Conservation (phyloP, 73 alveolate genomes). For the Paramecium octaurelia region DNA sequence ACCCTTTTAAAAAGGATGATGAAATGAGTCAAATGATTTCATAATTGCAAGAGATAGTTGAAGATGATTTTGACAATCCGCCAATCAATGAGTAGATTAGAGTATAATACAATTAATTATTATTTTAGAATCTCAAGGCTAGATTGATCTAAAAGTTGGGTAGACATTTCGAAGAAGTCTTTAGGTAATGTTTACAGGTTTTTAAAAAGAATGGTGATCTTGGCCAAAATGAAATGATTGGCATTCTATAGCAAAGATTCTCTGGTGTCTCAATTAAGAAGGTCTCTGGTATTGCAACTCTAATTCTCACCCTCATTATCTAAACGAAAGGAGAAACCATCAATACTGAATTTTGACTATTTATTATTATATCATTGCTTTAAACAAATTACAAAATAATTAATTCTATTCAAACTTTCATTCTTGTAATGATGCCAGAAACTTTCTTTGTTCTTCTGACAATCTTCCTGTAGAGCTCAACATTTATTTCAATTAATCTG, state of each 20-base stretch:
- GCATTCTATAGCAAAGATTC: neutral
- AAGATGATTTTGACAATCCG: neutral
- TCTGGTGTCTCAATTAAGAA: conserved; percentile 7
- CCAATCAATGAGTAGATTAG: neutral
- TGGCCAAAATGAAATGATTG: neutral
- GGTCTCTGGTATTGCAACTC: conserved; percentile 14
- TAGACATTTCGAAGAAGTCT: conserved; percentile 24
- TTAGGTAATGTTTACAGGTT: neutral
- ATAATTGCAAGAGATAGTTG: neutral
- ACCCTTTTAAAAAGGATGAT: conserved; percentile 18
- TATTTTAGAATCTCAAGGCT: neutral
- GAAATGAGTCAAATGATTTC: conserved; percentile 27
- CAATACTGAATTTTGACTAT: neutral
- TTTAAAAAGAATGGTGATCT: neutral
- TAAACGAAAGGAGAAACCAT: conserved; percentile 16
- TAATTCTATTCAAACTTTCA: neutral
- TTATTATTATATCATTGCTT: neutral
- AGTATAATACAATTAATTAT: neutral
- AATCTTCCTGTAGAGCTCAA: neutral
- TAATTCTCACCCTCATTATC: neutral
- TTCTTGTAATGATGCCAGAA: neutral
- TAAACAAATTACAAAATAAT: neutral
- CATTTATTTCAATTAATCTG: neutral
- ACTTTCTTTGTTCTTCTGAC: neutral
- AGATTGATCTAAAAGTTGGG: neutral